These are phyloP conservation scores for Solanum bukasovii DNA, from an alignment of 257 asterid genomes.

Conservation along the genomic window DNA sequence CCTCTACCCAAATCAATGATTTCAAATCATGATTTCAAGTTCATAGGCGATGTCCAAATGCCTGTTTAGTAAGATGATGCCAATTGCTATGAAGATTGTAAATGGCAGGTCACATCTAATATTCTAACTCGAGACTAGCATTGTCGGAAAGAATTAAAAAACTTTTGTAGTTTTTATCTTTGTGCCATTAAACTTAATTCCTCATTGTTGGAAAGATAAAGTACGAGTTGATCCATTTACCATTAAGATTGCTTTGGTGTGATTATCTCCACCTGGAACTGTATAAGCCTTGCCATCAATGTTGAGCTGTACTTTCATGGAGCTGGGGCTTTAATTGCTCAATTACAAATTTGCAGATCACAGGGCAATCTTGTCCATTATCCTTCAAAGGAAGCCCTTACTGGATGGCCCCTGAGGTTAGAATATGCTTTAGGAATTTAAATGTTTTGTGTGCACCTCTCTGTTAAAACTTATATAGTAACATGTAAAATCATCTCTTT, in stretches of 20 bases:
- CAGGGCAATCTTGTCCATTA: constrained; percentile 62
- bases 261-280: neutral
- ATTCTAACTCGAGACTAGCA: neutral
- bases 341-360: constrained; percentile 39
- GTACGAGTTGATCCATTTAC: neutral
- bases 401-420: constrained; percentile 98
- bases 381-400: constrained; percentile 68
- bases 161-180: neutral
- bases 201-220: neutral
- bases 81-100: neutral
- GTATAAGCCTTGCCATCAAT: neutral
- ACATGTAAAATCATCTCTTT: neutral
- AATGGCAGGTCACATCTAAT: neutral
- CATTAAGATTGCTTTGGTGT: neutral
- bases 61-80: neutral
- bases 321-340: neutral
- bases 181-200: neutral
- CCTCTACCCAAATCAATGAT: neutral
- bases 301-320: neutral
- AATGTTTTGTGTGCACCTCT: neutral
- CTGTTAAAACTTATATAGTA: neutral
- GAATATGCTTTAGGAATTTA: neutral
- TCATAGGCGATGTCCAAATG: neutral
- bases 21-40: neutral
- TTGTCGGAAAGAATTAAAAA: neutral